Base-by-base conservation (phyloP, 192 early-diverging fungal species). In the Cladochytrium replicatum region DNA sequence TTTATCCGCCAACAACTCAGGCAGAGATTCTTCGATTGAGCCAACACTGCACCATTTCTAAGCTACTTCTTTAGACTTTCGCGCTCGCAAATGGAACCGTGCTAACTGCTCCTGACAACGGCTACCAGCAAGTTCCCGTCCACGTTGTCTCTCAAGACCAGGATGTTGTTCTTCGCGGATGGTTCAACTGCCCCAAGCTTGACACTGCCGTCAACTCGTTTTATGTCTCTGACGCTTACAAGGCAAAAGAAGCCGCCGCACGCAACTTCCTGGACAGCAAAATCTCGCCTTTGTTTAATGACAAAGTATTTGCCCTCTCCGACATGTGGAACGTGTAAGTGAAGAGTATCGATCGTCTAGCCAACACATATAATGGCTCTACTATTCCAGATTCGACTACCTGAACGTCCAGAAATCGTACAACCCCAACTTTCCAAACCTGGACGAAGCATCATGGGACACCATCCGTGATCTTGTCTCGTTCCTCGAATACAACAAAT, bases 361-460 rank as follows among this genome's bases (percentile, higher is more conserved):
- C 27, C 7, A 9, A 6, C 8, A 15, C 43, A 7, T 6, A 43
- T 19, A 7, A 7, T 15, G 43, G 8, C 27, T 6, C 27, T 7
- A 6, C 43, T 6, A 9, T 6, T 7, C 11, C 32, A 57, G 53
- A 22, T 57, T 57, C 27, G 53, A 55, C 29, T 54, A 28, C 45
- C 11, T 57, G 29, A 57, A 57, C 53, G 34, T 41, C 21, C 55
- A 57, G 40, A 23, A 49, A 27, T 56, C 55, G 54, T 57, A 57
- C 34, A 56, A 57, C 29, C 31, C 55, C 9, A 30, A 17, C 13
- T 57, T 57, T 29, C 8, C 9, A 23, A 52, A 57, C 15, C 25
- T 57, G 7, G 28, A 50, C 4, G 13, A 8, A 21, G 53, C 54
- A 13, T 23, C 54, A 23, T 57, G 47, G 53, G 17, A 1, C 8